These are phyloP conservation scores for Dothidotthia symphoricarpi DNA, from an alignment of 2,329 filamentous ascomycete species.

Conservation along the genomic window DNA sequence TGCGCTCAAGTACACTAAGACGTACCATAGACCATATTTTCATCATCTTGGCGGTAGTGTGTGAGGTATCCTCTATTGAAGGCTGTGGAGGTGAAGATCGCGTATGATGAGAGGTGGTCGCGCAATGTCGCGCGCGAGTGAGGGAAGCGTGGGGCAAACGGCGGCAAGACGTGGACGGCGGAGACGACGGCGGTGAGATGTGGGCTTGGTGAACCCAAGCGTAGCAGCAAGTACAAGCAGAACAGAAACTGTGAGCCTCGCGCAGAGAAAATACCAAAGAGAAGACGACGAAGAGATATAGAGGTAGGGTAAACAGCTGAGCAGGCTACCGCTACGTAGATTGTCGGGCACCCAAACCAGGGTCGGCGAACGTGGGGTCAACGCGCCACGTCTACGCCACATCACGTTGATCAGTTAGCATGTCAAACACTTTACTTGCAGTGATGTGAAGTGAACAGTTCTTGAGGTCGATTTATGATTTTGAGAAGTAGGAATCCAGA, in stretches of 20 bases:
- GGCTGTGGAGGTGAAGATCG: constrained; percentile 10
- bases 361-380: neutral
- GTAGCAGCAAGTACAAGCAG: too few species aligned
- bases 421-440: neutral
- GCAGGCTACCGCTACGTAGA: too few species aligned
- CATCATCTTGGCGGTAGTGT: constrained; percentile 68
- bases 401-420: constrained; percentile 1
- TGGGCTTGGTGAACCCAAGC: too few species aligned
- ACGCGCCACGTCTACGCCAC: neutral
- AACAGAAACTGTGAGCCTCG: too few species aligned
- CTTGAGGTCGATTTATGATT: too few species aligned
- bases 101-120: constrained; percentile 14
- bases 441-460: too few species aligned
- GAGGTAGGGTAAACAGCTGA: too few species aligned
- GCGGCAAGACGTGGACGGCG: constrained; percentile 7
- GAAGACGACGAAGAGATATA: too few species aligned
- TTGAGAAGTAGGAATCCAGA: too few species aligned
- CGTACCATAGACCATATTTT: constrained; percentile 99
- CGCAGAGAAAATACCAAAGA: too few species aligned
- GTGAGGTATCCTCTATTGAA: constrained; percentile 5
- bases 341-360: too few species aligned
- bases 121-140: constrained; percentile 7
- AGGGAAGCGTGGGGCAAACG: constrained; percentile 16
- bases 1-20: constrained; percentile 1
- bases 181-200: neutral